These are phyloP conservation scores for Anaeromyces robustus DNA, from an alignment of 192 early-diverging fungal genomes.

Conservation along the genomic window DNA sequence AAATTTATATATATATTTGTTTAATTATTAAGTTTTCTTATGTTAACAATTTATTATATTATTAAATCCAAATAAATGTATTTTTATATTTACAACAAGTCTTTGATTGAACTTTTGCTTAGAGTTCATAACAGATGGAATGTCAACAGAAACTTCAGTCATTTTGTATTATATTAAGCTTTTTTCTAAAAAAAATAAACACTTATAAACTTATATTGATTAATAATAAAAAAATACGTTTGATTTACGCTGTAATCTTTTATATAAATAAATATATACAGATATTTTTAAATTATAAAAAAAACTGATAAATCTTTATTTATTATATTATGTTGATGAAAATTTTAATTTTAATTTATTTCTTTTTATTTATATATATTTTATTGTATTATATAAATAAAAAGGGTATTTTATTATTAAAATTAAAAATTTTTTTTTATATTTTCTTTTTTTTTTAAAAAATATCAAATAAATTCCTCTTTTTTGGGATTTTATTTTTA, in stretches of 20 bases:
- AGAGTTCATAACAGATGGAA: neutral
- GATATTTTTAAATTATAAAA: no score
- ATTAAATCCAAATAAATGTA: neutral
- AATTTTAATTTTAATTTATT: neutral
- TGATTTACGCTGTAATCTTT: no score
- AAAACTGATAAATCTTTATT: no score
- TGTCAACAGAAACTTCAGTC: neutral
- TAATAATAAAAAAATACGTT: no score
- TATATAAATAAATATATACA: no score
- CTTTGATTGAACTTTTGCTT: neutral
- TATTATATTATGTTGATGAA: neutral
- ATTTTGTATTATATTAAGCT: neutral
- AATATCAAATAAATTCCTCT: neutral
- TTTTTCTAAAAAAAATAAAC: no score
- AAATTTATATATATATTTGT: no score
- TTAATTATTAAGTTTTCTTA: no score
- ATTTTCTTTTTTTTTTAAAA: neutral
- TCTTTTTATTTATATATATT: neutral
- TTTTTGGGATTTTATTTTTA: neutral
- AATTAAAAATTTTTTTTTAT: neutral
- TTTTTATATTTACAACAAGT: neutral
- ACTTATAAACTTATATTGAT: no score
- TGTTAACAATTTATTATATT: no score
- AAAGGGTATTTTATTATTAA: neutral
- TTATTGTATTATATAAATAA: neutral